Evolutionary conservation across 108 stramenopile species (phyloP).

Genomic region (Epithemia pelagica): DNA sequence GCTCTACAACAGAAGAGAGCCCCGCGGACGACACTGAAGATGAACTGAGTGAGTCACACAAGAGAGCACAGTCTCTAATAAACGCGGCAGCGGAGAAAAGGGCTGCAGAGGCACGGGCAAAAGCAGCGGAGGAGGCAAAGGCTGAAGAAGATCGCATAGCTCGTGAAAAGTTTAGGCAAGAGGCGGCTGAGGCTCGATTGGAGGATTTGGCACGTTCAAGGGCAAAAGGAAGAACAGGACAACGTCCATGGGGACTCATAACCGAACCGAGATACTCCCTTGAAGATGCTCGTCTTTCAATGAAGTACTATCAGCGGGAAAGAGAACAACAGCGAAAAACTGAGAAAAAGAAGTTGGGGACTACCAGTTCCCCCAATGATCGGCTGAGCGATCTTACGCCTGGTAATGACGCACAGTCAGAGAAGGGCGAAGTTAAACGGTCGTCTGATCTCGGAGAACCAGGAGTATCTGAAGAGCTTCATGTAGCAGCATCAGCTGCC

Average conservation of each 20-base stretch:
- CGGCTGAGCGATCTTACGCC: too few species aligned
- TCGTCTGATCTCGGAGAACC: too few species aligned
- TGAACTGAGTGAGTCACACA: neutral
- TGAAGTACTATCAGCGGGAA: neutral
- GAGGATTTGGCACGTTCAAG: slow-evolving; percentile 1
- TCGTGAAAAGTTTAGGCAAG: neutral
- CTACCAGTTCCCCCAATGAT: too few species aligned
- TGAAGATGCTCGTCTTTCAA: neutral
- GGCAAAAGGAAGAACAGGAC: neutral
- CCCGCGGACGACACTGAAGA: too few species aligned
- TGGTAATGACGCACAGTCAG: too few species aligned
- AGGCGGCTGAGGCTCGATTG: neutral
- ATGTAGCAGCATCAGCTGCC: too few species aligned
- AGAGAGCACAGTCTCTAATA: neutral
- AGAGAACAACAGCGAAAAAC: neutral
- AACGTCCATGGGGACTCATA: neutral
- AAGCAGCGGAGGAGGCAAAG: neutral
- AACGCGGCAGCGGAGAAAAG: neutral
- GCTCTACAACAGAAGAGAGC: neutral
- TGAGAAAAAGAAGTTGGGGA: neutral
- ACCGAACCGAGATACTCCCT: neutral
- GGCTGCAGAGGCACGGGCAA: neutral
- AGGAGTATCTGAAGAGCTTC: too few species aligned
- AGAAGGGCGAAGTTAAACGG: too few species aligned
- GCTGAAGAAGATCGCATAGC: neutral